Conservation (phyloP, 768 basidiomycete species). For the Wakefieldia striispora region DNA sequence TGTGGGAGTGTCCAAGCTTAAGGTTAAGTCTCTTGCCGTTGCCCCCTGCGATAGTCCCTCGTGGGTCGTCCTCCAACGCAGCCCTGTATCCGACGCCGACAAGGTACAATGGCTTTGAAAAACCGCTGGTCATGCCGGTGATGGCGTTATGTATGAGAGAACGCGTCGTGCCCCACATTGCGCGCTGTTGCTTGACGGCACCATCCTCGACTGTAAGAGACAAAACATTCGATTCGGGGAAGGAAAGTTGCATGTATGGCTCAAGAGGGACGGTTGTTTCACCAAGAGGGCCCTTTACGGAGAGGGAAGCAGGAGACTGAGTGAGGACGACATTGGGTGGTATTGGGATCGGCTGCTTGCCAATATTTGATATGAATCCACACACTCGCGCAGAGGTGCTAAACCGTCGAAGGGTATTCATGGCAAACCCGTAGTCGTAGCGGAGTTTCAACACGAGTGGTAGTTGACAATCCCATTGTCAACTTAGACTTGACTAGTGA, state of each 20-base stretch:
- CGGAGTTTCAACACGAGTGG: slow-evolving; percentile 8
- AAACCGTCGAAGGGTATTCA: slow-evolving; percentile 38
- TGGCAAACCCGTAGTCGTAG: neutral
- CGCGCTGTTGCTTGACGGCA: slow-evolving; percentile 70
- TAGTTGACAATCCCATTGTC: too few relatives aligned
- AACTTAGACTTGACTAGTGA: too few relatives aligned
- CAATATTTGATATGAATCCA: slow-evolving; percentile 56
- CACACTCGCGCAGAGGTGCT: slow-evolving; percentile 48
- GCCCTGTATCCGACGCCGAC: slow-evolving; percentile 96
- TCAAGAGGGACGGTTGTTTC: slow-evolving; percentile 46
- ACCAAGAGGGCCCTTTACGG: slow-evolving; percentile 62
- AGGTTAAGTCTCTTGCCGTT: slow-evolving; percentile 74
- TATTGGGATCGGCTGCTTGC: slow-evolving; percentile 57
- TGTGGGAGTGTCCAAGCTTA: slow-evolving; percentile 92
- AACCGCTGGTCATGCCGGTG: slow-evolving; percentile 85
- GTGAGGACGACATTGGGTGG: slow-evolving; percentile 47
- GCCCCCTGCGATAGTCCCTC: slow-evolving; percentile 54
- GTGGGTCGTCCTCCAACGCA: slow-evolving; percentile 76
- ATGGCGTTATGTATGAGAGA: slow-evolving; percentile 89
- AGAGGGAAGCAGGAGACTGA: slow-evolving; percentile 35
- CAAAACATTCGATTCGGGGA: slow-evolving; percentile 33
- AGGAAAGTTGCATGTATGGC: slow-evolving; percentile 42
- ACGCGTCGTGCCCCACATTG: slow-evolving; percentile 95
- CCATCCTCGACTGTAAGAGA: slow-evolving; percentile 53
- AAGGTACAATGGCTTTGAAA: slow-evolving; percentile 77